Evolutionary conservation across 176 grass and related monocot genomes (phyloP).

Genomic region (Juncus inflexus): DNA sequence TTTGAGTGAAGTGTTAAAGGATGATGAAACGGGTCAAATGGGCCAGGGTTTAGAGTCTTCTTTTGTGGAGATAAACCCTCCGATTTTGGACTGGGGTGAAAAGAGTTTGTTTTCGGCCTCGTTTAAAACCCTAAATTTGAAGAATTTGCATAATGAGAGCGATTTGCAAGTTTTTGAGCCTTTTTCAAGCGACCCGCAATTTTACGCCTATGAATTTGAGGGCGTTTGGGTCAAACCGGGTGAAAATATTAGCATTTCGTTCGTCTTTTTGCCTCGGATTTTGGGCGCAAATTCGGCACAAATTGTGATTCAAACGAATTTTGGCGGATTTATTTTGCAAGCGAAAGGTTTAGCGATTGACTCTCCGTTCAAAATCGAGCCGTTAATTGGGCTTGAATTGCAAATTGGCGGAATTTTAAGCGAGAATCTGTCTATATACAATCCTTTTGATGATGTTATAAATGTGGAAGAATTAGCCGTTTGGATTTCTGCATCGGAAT

Average conservation of each 20-base stretch:
- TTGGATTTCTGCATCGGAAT: constrained; percentile 69
- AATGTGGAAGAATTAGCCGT: constrained; percentile 64
- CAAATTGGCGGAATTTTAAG: constrained; percentile 41
- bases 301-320: constrained; percentile 80
- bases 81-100: constrained; percentile 74
- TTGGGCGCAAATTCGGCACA: constrained; percentile 62
- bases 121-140: constrained; percentile 54
- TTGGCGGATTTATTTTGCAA: constrained; percentile 88
- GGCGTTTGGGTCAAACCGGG: constrained; percentile 58
- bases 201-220: constrained; percentile 68
- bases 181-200: constrained; percentile 79
- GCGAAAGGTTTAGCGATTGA: constrained; percentile 59
- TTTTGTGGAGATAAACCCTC: constrained; percentile 64
- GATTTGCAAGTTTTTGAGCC: constrained; percentile 61
- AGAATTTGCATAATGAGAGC: constrained; percentile 53
- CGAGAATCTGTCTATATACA: constrained; percentile 74
- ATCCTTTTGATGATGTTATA: constrained; percentile 71
- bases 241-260: constrained; percentile 53
- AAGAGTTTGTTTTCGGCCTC: constrained; percentile 59
- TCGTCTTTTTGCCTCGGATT: constrained; percentile 78
- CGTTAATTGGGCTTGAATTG: constrained; percentile 54
- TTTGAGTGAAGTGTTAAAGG: constrained; percentile 35
- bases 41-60: constrained; percentile 28
- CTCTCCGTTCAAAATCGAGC: constrained; percentile 66
- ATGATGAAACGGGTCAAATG: constrained; percentile 28